Percentiles rank a stretch among this genome's conserved stretches.
phyloP scores from a whole-genome alignment of 164 flowering plant genomes.

The Santalum album region DNA sequence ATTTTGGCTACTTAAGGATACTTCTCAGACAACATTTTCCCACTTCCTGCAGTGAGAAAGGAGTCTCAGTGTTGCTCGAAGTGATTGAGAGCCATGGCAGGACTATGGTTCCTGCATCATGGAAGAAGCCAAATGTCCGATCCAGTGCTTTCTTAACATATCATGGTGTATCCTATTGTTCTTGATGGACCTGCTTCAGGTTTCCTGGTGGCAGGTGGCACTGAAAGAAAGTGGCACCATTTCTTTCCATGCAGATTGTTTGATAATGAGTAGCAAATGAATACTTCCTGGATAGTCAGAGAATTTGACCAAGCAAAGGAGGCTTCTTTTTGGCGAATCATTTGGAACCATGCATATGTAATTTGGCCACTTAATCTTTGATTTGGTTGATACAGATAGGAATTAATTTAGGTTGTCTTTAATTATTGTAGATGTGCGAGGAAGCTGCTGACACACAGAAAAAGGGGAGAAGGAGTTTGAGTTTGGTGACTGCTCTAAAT shows the following conservation, averaged over 20 bases:
- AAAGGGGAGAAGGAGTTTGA: slow-evolving; percentile 60
- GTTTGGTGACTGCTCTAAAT: slow-evolving; percentile 51
- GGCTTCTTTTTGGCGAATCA: too few relatives aligned
- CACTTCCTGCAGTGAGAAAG: slow-evolving; percentile 91
- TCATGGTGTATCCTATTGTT: not conserved
- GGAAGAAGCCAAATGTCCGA: slow-evolving; percentile 68
- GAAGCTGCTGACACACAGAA: slow-evolving; percentile 95
- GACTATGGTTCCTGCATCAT: slow-evolving; percentile 86
- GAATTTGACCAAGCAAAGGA: too few relatives aligned
- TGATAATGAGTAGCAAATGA: too few relatives aligned
- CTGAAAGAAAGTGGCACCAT: too few relatives aligned
- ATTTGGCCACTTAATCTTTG: too few relatives aligned
- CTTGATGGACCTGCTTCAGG: not conserved
- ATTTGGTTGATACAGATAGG: too few relatives aligned
- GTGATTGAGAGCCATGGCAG: slow-evolving; percentile 69
- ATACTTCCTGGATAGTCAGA: too few relatives aligned
- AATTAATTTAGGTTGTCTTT: not conserved
- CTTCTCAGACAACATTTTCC: slow-evolving; percentile 83
- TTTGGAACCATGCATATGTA: too few relatives aligned
- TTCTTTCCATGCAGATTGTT: too few relatives aligned
- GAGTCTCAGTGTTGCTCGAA: slow-evolving; percentile 74
- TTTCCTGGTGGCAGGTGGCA: not conserved
- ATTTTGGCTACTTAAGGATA: slow-evolving; percentile 80
- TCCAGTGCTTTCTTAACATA: slow-evolving; percentile 40
- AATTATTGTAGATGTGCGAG: slow-evolving; percentile 77